Evolutionary conservation across 169 alveolate species (phyloP), one percentile per base, ranked within the genome.

Genomic region (Babesia divergens): DNA sequence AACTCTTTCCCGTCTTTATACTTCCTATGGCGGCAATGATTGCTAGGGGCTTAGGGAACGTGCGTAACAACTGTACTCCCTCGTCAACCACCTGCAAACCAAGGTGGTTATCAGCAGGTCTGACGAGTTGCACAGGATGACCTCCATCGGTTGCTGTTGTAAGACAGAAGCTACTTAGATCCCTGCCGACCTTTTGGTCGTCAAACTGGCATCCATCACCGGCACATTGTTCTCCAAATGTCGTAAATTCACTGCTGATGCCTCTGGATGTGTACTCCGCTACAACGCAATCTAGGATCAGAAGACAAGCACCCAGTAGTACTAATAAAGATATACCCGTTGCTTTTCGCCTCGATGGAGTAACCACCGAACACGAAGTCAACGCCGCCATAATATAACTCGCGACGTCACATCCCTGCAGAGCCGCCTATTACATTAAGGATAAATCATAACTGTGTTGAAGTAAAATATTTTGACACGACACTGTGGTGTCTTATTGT

Each of bases 11-110:
- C 32, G 90, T 76, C 55, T 90, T 88, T 69, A 90, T 64, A 44
- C 84, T 77, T 32, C 95, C 95, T 47, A 90, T 64, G 11, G 87
- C 93, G 8, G 91, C 83, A 13, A 90, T 89, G 11, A 88, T 74
- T n/a, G 92, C 91, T 40, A 90, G 59, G 32, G 94, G 94, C 43
- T 83, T 83, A 8, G 84, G 89, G 6, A 88, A 37, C 22, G 54
- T 77, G 68, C 67, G 55, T 47, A 88, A 50, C 29, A 83, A 34
- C 55, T 74, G 76, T 43, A 88, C 44, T 42, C 75, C 89, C 35
- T 88, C 91, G 29, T 71, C 83, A 22, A 82, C 82, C 18, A 88
- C 35, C 26, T 77, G 72, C 50, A 88, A 55, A 47, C 83, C 93
- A 6, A 86, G 81, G 60, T 80, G 93, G 54, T 88, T 80, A 31